phyloP scores from a whole-genome alignment of 83 land plant genomes.

The Diphasiastrum complanatum region DNA sequence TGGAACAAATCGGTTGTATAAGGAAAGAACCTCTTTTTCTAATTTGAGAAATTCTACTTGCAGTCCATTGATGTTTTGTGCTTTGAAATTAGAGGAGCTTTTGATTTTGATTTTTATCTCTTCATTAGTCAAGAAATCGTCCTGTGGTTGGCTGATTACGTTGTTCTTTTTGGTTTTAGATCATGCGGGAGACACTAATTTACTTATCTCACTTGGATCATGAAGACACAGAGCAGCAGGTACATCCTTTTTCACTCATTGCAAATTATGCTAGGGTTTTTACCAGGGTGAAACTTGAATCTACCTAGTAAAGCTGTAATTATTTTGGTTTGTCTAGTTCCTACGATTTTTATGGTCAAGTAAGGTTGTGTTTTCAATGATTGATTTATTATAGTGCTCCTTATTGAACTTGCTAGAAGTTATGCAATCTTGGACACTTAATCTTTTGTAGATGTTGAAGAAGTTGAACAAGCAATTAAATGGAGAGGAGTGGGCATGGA shows the following conservation, averaged over 20 bases:
- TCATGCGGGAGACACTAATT: constrained; percentile 94
- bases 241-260: constrained; percentile 14
- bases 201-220: constrained; percentile 94
- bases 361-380: no score
- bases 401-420: no score
- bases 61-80: no score
- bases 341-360: neutral
- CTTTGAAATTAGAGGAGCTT: no score
- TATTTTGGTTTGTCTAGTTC: neutral
- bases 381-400: no score
- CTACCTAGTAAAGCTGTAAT: neutral
- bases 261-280: neutral
- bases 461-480: constrained; percentile 78
- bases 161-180: constrained; percentile 46
- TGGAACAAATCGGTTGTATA: no score
- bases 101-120: no score
- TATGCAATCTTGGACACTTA: no score
- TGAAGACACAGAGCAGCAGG: constrained; percentile 99
- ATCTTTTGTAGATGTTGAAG: constrained; percentile 81
- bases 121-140: no score
- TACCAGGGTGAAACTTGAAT: neutral
- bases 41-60: no score
- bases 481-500: constrained; percentile 99
- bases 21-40: no score
- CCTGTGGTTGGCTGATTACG: no score